These are phyloP conservation scores for Xylaria grammica DNA, from an alignment of 495 filamentous ascomycete genomes.

Conservation along the genomic window DNA sequence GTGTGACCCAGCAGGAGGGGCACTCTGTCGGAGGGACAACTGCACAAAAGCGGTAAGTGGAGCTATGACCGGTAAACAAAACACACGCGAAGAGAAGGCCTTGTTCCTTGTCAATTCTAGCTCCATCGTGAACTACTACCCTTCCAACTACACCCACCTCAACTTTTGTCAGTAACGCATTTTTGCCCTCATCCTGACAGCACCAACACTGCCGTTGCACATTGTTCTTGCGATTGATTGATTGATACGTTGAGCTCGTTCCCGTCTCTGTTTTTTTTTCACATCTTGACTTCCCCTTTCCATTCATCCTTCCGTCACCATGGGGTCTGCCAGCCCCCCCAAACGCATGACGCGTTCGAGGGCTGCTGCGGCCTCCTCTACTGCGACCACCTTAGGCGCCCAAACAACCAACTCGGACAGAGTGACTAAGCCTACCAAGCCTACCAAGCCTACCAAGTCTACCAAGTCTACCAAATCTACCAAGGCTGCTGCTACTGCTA, in stretches of 20 bases:
- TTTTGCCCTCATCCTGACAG: not conserved
- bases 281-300: slow-evolving; percentile 11
- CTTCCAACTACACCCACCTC: slow-evolving; percentile 19
- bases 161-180: slow-evolving; percentile 13
- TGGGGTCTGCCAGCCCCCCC: slow-evolving; percentile 54
- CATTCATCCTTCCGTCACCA: slow-evolving; percentile 16
- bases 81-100: slow-evolving; percentile 35
- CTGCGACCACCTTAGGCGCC: slow-evolving; percentile 43
- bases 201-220: not conserved
- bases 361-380: slow-evolving; percentile 46
- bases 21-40: slow-evolving; percentile 36
- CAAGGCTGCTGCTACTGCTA: not conserved
- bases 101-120: slow-evolving; percentile 20
- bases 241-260: not conserved
- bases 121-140: slow-evolving; percentile 14
- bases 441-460: slow-evolving; percentile 27
- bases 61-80: slow-evolving; percentile 42
- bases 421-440: slow-evolving; percentile 28
- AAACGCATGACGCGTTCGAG: slow-evolving; percentile 66
- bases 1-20: slow-evolving; percentile 9
- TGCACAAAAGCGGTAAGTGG: slow-evolving; percentile 2
- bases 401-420: slow-evolving; percentile 45
- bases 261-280: not conserved
- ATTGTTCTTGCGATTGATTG: slow-evolving; percentile 3
- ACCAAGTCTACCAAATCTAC: slow-evolving; percentile 24